Evolutionary conservation across 2,329 filamentous ascomycete genomes (phyloP), one percentile per base, ranked within the genome.

Genomic region (Dactylellina parvicollis): DNA sequence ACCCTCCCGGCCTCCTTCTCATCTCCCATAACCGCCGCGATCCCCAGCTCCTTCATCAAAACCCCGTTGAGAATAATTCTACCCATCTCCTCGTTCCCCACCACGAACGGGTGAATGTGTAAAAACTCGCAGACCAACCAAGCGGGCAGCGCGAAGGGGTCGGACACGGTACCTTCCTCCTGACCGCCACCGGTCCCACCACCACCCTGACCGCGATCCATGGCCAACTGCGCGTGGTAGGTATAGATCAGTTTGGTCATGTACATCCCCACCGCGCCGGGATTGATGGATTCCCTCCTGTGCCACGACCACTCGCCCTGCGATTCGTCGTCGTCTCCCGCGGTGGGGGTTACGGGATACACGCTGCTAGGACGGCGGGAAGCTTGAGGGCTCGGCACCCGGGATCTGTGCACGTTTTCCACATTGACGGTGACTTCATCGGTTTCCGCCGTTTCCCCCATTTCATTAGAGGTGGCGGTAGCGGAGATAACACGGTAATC

Each of bases 61-160:
- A 66, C 40, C 0, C 69, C 69, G 10, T n/a, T 55, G 22, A 73
- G 16, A 14, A 73, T 73, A 30, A 73, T 73, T 16, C 69, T 52
- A 49, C 60, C 38, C 36, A 73, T 66, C n/a, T 65, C 60, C 8
- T 66, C 60, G 22, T 73, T 73, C 4, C 28, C 47, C 3, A 54
- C 47, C 2, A 73, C 24, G 32, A 73, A 73, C 4, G 69, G 69
- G 18, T 55, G 54, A 28, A 73, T 61, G 7, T 73, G 55, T 18
- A 66, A 10, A 18, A 73, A 73, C 16, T 66, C 54, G 1, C 26
- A 60, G 3, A 50, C 28, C 2, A 66, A 16, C 60, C 69, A 73
- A 8, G 69, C 60, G 9, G 18, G 42, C 18, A 73, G 36, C 12
- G 69, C 60, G 40, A 73, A 66, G 4, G 69, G 69, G 14, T 73